Evolutionary conservation across 2,329 filamentous ascomycete species (phyloP).

Genomic region (Colletotrichum camelliae): DNA sequence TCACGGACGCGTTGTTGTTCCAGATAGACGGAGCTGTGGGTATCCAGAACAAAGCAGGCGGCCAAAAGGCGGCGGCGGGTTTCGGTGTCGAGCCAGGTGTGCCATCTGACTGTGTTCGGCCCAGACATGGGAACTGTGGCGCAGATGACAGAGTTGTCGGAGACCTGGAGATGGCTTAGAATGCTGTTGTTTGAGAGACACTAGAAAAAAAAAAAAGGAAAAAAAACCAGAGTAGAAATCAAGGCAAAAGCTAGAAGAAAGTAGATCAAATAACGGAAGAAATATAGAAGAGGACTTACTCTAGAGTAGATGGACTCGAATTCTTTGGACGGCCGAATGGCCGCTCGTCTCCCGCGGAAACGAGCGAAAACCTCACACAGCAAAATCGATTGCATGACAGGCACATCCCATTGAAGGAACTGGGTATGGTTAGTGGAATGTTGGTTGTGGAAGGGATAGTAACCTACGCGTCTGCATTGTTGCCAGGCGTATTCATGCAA

Average conservation of each 20-base stretch:
- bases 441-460: neutral
- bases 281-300: slow-evolving; percentile 43
- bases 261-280: slow-evolving; percentile 31
- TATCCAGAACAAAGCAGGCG: slow-evolving; percentile 62
- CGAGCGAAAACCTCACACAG: slow-evolving; percentile 61
- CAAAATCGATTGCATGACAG: slow-evolving; percentile 58
- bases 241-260: slow-evolving; percentile 23
- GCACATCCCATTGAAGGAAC: slow-evolving; percentile 54
- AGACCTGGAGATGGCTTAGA: slow-evolving; percentile 44
- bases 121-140: slow-evolving; percentile 24
- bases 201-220: slow-evolving; percentile 29
- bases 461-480: slow-evolving; percentile 55
- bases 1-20: slow-evolving; percentile 47
- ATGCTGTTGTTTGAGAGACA: slow-evolving; percentile 10
- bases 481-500: slow-evolving; percentile 58
- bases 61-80: slow-evolving; percentile 58
- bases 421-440: slow-evolving; percentile 27
- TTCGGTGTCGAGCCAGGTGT: slow-evolving; percentile 58
- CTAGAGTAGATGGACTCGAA: slow-evolving; percentile 59
- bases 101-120: slow-evolving; percentile 48
- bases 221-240: slow-evolving; percentile 25
- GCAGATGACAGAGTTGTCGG: slow-evolving; percentile 35
- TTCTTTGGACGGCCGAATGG: slow-evolving; percentile 50
- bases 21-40: slow-evolving; percentile 60
- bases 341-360: slow-evolving; percentile 57